A percentile compares a stretch with the other conserved stretches of the same genome.
Evolutionary conservation across 2,329 filamentous ascomycete genomes (phyloP).

Genomic region (Aspergillus sp.): DNA sequence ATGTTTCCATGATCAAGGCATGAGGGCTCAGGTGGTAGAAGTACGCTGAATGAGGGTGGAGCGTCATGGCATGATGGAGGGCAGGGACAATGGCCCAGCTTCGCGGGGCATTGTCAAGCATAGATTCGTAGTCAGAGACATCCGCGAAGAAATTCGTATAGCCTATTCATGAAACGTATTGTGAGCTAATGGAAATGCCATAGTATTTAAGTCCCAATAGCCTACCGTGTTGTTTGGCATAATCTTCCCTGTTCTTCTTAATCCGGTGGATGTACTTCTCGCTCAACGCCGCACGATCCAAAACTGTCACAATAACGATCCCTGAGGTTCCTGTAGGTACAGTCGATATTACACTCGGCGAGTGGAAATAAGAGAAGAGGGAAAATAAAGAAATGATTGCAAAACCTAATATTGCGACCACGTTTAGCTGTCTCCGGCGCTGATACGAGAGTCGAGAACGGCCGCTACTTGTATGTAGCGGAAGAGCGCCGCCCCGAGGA

Average conservation of each 20-base stretch:
- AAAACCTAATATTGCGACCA: constrained; percentile 50
- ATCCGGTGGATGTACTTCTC: constrained; percentile 65
- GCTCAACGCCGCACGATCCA: constrained; percentile 62
- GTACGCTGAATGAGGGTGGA: constrained; percentile 67
- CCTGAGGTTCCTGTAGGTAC: constrained; percentile 35
- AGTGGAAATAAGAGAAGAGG: constrained; percentile 46
- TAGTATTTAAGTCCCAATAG: neutral
- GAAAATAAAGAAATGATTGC: constrained; percentile 55
- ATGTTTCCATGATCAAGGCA: constrained; percentile 80
- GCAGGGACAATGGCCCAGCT: constrained; percentile 67
- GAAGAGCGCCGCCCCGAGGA: constrained; percentile 72
- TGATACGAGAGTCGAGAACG: constrained; percentile 36
- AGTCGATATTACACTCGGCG: constrained; percentile 19
- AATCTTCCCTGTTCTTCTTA: constrained; percentile 73
- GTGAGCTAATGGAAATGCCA: neutral
- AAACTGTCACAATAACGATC: constrained; percentile 74
- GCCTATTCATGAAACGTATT: constrained; percentile 45
- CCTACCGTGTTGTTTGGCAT: constrained; percentile 78
- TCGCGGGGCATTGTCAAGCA: constrained; percentile 35
- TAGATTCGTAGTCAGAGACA: constrained; percentile 60
- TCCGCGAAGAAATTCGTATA: constrained; percentile 80
- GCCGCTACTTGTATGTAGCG: constrained; percentile 56
- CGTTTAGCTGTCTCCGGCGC: constrained; percentile 58
- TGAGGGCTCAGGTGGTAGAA: constrained; percentile 85
- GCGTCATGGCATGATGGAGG: constrained; percentile 78